These are phyloP conservation scores for Globisporangium camurandrum DNA, from an alignment of 352 stramenopile genomes.

Conservation along the genomic window DNA sequence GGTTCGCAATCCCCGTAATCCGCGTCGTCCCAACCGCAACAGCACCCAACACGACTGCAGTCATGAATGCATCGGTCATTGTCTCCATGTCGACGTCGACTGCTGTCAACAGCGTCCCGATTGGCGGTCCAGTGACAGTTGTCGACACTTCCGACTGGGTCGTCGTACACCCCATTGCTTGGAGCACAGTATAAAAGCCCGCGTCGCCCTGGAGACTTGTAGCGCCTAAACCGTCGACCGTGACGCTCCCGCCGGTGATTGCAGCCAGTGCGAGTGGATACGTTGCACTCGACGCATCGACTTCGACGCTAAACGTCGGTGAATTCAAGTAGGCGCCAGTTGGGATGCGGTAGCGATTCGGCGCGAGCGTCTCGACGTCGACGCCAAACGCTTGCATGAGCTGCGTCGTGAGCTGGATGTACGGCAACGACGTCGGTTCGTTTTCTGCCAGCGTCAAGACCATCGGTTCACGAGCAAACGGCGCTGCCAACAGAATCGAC, in stretches of 20 bases:
- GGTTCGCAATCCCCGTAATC: constrained; percentile 98
- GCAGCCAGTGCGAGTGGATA: constrained; percentile 96
- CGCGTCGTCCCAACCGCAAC: constrained; percentile 94
- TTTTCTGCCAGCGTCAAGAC: constrained; percentile 92
- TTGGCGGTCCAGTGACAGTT: constrained; percentile 67
- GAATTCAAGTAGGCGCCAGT: constrained; percentile 71
- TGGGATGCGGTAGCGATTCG: constrained; percentile 69
- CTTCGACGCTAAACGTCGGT: constrained; percentile 80
- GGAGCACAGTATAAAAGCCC: constrained; percentile 87
- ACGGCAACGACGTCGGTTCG: constrained; percentile 95
- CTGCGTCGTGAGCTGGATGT: constrained; percentile 91
- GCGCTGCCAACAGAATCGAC: constrained; percentile 93
- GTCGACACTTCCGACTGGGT: constrained; percentile 54
- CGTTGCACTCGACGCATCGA: constrained; percentile 94
- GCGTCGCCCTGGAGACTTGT: constrained; percentile 94
- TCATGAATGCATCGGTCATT: constrained; percentile 99
- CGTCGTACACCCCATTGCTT: constrained; percentile 72
- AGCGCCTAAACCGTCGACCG: constrained; percentile 90
- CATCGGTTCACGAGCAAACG: constrained; percentile 72
- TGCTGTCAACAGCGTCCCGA: constrained; percentile 61
- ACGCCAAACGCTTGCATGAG: constrained; percentile 97
- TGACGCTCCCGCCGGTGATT: constrained; percentile 93
- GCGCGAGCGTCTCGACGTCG: constrained; percentile 83
- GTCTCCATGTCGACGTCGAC: constrained; percentile 96
- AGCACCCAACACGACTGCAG: constrained; percentile 90